Evolutionary conservation across 2,329 filamentous ascomycete species (phyloP).

Genomic region (Diplodia seriata): DNA sequence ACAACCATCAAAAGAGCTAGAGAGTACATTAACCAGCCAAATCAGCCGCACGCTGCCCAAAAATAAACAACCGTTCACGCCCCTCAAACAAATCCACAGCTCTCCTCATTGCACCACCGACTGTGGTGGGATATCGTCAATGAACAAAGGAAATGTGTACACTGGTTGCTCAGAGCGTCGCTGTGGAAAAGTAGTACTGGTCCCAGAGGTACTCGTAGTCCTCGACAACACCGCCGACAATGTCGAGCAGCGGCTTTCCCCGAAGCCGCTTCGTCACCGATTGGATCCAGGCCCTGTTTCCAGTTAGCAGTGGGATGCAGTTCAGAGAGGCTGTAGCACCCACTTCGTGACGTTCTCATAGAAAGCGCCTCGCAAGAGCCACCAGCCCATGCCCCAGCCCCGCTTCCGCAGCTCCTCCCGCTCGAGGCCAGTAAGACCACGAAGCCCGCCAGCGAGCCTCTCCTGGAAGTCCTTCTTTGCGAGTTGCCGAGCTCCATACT

Average conservation of each 20-base stretch:
- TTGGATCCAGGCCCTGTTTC: conserved; percentile 65
- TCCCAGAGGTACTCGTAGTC: conserved; percentile 99
- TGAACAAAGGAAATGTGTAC: conserved; percentile 3
- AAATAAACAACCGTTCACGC: not conserved
- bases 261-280: conserved; percentile 74
- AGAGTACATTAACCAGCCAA: not conserved
- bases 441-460: conserved; percentile 71
- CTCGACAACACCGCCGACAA: conserved; percentile 85
- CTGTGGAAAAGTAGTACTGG: conserved; percentile 88
- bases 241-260: conserved; percentile 75
- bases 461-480: conserved; percentile 70
- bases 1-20: not conserved
- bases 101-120: conserved; percentile 3
- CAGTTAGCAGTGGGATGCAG: conserved; percentile 36
- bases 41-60: not conserved
- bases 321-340: conserved; percentile 37
- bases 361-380: conserved; percentile 94
- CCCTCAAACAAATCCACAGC: not conserved
- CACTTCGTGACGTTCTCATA: conserved; percentile 87
- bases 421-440: conserved; percentile 82
- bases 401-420: conserved; percentile 87
- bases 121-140: conserved; percentile 28
- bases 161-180: conserved; percentile 55
- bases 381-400: conserved; percentile 92
- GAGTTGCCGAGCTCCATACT: conserved; percentile 88